Evolutionary conservation across 371 early-diverging fungal species (phyloP).

Genomic region (Mycotypha africana): DNA sequence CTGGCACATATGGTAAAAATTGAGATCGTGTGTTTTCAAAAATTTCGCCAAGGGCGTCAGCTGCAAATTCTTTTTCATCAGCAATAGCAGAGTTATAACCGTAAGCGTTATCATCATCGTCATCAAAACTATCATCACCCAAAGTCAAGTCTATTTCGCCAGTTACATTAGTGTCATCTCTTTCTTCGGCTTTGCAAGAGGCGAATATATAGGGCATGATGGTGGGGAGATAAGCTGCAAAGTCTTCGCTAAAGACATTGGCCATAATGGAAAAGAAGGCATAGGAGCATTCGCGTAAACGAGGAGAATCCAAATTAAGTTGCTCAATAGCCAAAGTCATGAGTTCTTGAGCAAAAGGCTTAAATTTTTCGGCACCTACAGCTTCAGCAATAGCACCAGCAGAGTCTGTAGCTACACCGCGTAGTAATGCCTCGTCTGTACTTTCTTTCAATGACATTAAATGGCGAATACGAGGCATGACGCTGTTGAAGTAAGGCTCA

Average conservation of each 20-base stretch:
- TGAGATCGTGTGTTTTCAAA: conserved; percentile 66
- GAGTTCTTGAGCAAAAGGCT: conserved; percentile 64
- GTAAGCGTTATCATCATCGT: conserved; percentile 52
- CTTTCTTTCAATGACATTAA: conserved; percentile 64
- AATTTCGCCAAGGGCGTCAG: conserved; percentile 77
- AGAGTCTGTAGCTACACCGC: conserved; percentile 81
- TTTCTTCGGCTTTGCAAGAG: conserved; percentile 73
- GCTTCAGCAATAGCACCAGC: conserved; percentile 79
- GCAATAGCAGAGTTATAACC: conserved; percentile 74
- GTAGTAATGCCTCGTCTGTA: conserved; percentile 61
- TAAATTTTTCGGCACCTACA: conserved; percentile 75
- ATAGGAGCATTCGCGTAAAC: conserved; percentile 77
- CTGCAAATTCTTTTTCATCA: conserved; percentile 88
- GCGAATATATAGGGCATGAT: conserved; percentile 71
- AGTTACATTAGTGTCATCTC: conserved; percentile 37
- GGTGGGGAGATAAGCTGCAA: conserved; percentile 63
- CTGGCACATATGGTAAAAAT: conserved; percentile 80
- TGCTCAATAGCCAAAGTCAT: conserved; percentile 77
- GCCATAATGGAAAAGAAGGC: conserved; percentile 78
- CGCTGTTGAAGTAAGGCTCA: conserved; percentile 73
- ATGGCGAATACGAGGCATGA: conserved; percentile 61
- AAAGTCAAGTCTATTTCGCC: conserved; percentile 39
- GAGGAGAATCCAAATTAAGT: conserved; percentile 59
- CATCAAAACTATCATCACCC: conserved; percentile 28
- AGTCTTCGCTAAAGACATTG: conserved; percentile 72